Conservation (phyloP, 768 basidiomycete species). For the Agaricus blazei region DNA sequence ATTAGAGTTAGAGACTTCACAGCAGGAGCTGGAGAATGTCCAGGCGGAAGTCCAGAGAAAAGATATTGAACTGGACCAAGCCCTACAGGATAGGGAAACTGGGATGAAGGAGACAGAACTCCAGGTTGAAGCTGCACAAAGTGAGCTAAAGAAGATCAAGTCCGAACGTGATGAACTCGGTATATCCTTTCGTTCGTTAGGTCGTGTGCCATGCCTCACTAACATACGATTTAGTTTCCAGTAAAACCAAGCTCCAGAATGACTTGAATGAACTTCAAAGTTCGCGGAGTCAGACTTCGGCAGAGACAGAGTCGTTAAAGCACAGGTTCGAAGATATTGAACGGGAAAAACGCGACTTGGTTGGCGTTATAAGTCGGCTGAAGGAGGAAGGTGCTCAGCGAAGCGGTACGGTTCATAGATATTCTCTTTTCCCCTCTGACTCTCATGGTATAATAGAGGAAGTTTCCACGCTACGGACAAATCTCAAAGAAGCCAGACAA, state of each 20-base stretch:
- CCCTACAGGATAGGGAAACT: conserved; percentile 72
- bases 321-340: conserved; percentile 70
- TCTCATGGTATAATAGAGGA: conserved; percentile 47
- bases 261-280: conserved; percentile 2
- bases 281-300: conserved; percentile 53
- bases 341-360: conserved; percentile 86
- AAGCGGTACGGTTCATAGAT: conserved; percentile 51
- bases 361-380: conserved; percentile 76
- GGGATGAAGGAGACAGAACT: conserved; percentile 51
- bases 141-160: conserved; percentile 52
- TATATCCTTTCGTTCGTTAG: conserved; percentile 26
- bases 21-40: conserved; percentile 65
- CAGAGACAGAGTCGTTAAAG: conserved; percentile 57
- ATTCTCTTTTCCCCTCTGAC: neutral
- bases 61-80: conserved; percentile 82
- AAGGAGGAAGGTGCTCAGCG: conserved; percentile 71
- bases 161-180: conserved; percentile 64
- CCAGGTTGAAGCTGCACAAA: conserved; percentile 44
- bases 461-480: conserved; percentile 59
- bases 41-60: conserved; percentile 64
- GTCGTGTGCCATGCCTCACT: neutral
- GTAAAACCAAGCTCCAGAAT: conserved; percentile 2
- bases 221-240: neutral
- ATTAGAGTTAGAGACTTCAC: conserved; percentile 46
- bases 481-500: conserved; percentile 70